These are phyloP conservation scores for Thermothelomyces thermophilus DNA, from an alignment of 2,329 filamentous ascomycete species.

Conservation along the genomic window DNA sequence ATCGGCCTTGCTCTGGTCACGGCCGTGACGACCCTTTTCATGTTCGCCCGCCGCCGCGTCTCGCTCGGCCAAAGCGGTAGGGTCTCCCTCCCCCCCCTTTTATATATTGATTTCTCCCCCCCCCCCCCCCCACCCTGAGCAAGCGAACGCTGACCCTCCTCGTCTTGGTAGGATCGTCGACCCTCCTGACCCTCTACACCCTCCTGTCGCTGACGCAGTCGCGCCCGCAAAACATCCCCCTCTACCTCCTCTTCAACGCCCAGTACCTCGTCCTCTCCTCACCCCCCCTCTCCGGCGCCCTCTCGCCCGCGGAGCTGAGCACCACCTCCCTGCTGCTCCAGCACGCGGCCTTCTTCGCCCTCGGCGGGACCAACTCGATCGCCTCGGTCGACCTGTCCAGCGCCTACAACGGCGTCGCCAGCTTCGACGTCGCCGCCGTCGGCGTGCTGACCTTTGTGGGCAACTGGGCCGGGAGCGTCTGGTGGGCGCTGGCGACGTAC, in stretches of 20 bases:
- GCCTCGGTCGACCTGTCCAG: constrained; percentile 91
- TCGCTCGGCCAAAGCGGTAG: constrained; percentile 27
- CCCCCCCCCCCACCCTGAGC: constrained; percentile 14
- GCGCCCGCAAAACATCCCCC: constrained; percentile 73
- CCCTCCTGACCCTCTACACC: constrained; percentile 63
- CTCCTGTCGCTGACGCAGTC: constrained; percentile 84
- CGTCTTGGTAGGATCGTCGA: constrained; percentile 29
- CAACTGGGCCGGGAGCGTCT: constrained; percentile 89
- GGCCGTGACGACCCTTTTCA: constrained; percentile 35
- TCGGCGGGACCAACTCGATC: constrained; percentile 89
- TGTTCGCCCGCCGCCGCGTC: constrained; percentile 27
- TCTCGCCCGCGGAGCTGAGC: constrained; percentile 49
- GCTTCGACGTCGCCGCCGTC: constrained; percentile 75
- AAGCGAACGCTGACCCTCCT: constrained; percentile 20
- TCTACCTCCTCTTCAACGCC: constrained; percentile 69
- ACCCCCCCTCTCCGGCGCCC: constrained; percentile 34
- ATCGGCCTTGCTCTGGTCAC: constrained; percentile 37
- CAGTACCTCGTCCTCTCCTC: constrained; percentile 45
- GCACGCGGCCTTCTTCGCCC: constrained; percentile 79
- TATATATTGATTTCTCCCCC: neutral
- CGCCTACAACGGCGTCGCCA: constrained; percentile 84
- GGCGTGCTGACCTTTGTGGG: constrained; percentile 76
- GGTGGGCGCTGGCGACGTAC: constrained; percentile 68
- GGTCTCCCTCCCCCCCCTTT: constrained; percentile 19
- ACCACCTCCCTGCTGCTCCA: constrained; percentile 70